phyloP scores from a whole-genome alignment of 1,284 basidiomycete genomes.

The Tremellales sp. region DNA sequence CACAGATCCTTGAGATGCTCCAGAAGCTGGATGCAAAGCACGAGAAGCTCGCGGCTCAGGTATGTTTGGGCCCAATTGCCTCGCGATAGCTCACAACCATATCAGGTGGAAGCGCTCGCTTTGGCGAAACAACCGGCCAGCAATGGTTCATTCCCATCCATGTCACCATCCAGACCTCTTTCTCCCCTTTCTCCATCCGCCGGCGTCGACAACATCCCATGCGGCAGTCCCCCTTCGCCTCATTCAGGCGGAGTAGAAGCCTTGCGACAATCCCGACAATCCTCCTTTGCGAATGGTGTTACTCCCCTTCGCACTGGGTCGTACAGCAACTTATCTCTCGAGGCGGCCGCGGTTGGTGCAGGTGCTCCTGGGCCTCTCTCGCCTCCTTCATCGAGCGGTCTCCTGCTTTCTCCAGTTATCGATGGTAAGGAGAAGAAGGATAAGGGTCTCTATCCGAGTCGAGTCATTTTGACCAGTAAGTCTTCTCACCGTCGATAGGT shows the following conservation, averaged over 20 bases:
- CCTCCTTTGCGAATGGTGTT: background rate
- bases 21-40: constrained; percentile 36
- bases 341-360: constrained; percentile 16
- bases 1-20: constrained; percentile 31
- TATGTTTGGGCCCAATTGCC: constrained; percentile 9
- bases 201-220: constrained; percentile 14
- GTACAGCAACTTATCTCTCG: constrained; percentile 29
- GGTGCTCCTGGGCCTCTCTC: constrained; percentile 20
- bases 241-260: constrained; percentile 23
- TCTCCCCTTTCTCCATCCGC: constrained; percentile 7
- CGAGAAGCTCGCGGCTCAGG: constrained; percentile 34
- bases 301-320: constrained; percentile 4
- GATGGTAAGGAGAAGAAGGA: constrained; percentile 16
- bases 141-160: constrained; percentile 1
- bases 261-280: constrained; percentile 14
- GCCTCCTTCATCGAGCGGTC: constrained; percentile 12
- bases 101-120: constrained; percentile 16
- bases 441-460: constrained; percentile 33
- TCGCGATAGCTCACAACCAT: constrained; percentile 1
- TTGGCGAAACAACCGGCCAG: too few relatives aligned
- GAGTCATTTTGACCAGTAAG: constrained; percentile 41
- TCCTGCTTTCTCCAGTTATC: background rate
- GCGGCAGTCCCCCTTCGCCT: constrained; percentile 5
- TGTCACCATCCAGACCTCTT: constrained; percentile 6
- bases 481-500: background rate